Base-by-base conservation (phyloP, 169 alveolate genomes). In the Cryptosporidium xiaoi region DNA sequence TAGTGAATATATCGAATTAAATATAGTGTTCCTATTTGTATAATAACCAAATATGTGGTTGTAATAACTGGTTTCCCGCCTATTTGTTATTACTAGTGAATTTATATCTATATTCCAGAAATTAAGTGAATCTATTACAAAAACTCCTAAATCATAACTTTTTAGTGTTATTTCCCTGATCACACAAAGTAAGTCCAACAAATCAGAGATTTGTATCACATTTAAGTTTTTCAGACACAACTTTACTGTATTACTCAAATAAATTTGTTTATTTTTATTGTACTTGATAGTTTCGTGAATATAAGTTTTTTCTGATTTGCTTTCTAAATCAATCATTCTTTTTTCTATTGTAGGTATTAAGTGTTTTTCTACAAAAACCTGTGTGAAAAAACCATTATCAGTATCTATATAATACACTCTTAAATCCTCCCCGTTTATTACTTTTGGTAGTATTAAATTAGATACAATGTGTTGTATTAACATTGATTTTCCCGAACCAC, bases 61-160 rank as follows among this genome's bases (percentile, higher is more conserved):
- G 48, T 40, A 40, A 8, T 40, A 40, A 8, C 10, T 3, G 0
- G 48, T 40, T 8, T 40, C 48, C 48, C 10, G 48, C 1, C 1
- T 40, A 8, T 40, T 40, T 40, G 48, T 66, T 18, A 34, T 66
- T 13, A 58, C 13, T 7, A 34, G 46, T 7, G 87, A 77, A 24
- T 71, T 77, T 31, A 60, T 24, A 3, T 77, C 65, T 3, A 60
- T 44, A 27, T 77, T 77, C 87, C 87, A 77, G 44, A 77, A 77
- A 48, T 34, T 77, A 3, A 77, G 13, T 15, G 87, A 77, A 33
- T 77, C 87, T 20, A 77, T 62, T 10, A 77, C 71, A 36, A 77
- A 29, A 6, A 77, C 33, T n/a, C 44, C 64, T 16, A 71, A 34
- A 18, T 62, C 55, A 20, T 56, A 31, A 62, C 50, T 77, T 33